Evolutionary conservation across 2,329 filamentous ascomycete genomes (phyloP), one percentile per base, ranked within the genome.

Genomic region (Dissoconium aciculare): DNA sequence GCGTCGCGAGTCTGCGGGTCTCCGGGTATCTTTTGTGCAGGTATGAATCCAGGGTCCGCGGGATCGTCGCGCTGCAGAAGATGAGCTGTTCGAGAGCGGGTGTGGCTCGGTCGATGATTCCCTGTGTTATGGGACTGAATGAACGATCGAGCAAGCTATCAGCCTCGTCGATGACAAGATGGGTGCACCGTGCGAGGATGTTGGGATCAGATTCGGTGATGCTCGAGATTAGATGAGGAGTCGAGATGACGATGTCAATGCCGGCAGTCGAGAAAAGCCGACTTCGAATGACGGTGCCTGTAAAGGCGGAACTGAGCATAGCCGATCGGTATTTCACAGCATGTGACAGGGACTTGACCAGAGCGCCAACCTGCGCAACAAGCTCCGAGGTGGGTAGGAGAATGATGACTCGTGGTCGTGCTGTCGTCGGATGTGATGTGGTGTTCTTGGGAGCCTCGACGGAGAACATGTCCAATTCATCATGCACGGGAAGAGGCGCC

Each of bases 61-160:
- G 89, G 38, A 98, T 95, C 4, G 89, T 98, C 30, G 89, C 89
- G 3, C 87, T 95, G 63, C 89, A 98, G 41, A 95, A 71, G 27
- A 98, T 67, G 14, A 98, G 66, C 52, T 93, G 81, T 49, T 82
- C 72, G 27, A 95, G 60, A 1, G 83, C 89, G 0, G 87, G 83
- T 5, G 74, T 68, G 2, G 78, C 71, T 35, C 79, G 78, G 48
- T 92, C 81, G 40, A 98, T 69, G 42, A 98, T 81, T 33, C 71
- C 69, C 8, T 72, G 78, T 0, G 89, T 95, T 14, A 78, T 74
- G 1, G 82, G 76, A 3, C 79, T 70, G 60, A 98, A 98, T 36
- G 83, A 91, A 35, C 84, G 79, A 58, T 98, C 91, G 43, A 98
- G 71, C 6, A 98, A 71, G 3, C 85, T 94, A 57, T 98, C 89